Evolutionary conservation across 202 grass and related monocot genomes (phyloP), one percentile per base, ranked within the genome.

Genomic region (Zizania palustris): DNA sequence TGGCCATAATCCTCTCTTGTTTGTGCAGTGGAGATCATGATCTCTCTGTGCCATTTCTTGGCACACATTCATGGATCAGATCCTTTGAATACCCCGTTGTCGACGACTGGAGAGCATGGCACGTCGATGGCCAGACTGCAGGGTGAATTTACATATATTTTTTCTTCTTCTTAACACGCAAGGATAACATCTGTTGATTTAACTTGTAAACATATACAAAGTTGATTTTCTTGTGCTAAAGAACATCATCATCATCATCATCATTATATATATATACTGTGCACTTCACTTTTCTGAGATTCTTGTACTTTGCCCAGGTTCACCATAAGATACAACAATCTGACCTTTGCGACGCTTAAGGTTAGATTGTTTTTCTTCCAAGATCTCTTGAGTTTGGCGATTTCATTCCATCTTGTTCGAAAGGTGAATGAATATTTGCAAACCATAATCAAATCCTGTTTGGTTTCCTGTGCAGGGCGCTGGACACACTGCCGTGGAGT

Each of bases 341-440:
- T 89, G 12, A 96, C 86, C 1, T 96, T 87, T 71, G 89, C 86
- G 11, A 96, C 92, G 4, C 4, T 96, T 60, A 90, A 92, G 78
- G 84, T 88, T 20, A 28, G 18, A 18, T 14, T 54, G 48, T 8
- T 56, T 58, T 60, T 5, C 1, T 50, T 34, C 28, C 11, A 44
- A 35, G 4, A 73, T 42, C 8, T 48, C 28, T 28, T 28, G 28
- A 28, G 28, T 28, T 28, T 11, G 13, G 8, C 53, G 45, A 4
- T 28, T 20, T 44, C 7, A 3, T 14, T 77, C 7, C 1, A 6
- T 14, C 14, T 51, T 51, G 48, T 51, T 51, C 6, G 49, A 5
- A 51, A n/a, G 49, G 14, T 48, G 45, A 51, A n/a, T n/a, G 9
- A 1, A 50, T 16, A 46, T 9, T 3, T 50, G 14, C 16, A 1